Conservation (phyloP, 306 rosid genomes). For the Rubus parviflorus region DNA sequence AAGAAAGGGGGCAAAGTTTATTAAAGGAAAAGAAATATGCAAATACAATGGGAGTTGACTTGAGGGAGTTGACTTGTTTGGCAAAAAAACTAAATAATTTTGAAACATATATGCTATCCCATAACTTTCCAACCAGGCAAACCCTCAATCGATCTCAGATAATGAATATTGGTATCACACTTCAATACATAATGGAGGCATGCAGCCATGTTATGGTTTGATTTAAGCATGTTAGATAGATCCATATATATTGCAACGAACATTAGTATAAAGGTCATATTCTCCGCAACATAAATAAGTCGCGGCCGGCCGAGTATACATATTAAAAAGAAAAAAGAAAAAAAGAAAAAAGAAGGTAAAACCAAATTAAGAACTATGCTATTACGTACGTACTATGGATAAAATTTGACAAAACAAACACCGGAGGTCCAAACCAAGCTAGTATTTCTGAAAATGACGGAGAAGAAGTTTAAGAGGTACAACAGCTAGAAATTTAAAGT, state of each 20-base stretch:
- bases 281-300: too few species aligned
- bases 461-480: background rate
- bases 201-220: background rate
- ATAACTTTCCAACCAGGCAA: constrained; percentile 14
- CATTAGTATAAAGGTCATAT: background rate
- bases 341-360: background rate
- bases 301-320: too few species aligned
- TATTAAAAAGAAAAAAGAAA: too few species aligned
- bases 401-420: background rate
- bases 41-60: background rate
- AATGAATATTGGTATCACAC: background rate
- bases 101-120: background rate
- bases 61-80: background rate
- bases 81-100: background rate
- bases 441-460: background rate
- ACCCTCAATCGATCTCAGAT: background rate
- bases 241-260: background rate
- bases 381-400: background rate
- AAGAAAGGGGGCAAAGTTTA: too few species aligned
- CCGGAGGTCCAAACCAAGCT: background rate
- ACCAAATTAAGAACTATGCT: background rate
- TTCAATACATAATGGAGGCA: background rate
- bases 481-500: background rate
- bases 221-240: background rate
- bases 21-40: too few species aligned